These are phyloP conservation scores for Tricholoma sp. DNA, from an alignment of 768 basidiomycete species.

Conservation along the genomic window DNA sequence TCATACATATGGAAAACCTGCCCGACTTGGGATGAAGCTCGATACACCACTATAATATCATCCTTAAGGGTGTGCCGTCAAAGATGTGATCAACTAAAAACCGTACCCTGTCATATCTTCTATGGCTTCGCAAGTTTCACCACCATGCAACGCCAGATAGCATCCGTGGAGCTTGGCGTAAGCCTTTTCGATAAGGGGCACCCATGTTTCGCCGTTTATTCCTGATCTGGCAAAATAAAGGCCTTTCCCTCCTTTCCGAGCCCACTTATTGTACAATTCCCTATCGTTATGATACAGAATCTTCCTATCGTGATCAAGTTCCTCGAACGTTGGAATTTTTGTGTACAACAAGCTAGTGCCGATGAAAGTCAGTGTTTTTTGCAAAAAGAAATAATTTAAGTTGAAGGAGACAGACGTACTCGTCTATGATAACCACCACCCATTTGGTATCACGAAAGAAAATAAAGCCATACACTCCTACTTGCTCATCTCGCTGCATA, in stretches of 20 bases:
- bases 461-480: constrained; percentile 53
- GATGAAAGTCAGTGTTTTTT: background rate
- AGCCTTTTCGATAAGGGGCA: too few relatives aligned
- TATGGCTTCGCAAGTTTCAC: constrained; percentile 51
- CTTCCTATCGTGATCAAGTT: constrained; percentile 34
- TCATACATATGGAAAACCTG: constrained; percentile 30
- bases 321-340: constrained; percentile 46
- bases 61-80: constrained; percentile 17
- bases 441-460: constrained; percentile 50
- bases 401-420: constrained; percentile 33
- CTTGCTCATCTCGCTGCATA: constrained; percentile 41
- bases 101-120: constrained; percentile 14
- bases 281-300: constrained; percentile 47
- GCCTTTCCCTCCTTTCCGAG: constrained; percentile 40
- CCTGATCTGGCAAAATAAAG: constrained; percentile 47
- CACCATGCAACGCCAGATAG: constrained; percentile 51
- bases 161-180: too few relatives aligned
- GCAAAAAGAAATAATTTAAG: background rate
- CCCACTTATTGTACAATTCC: constrained; percentile 37
- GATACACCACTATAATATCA: too few relatives aligned
- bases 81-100: constrained; percentile 19
- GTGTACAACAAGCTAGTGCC: too few relatives aligned
- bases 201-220: constrained; percentile 16
- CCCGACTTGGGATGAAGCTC: constrained; percentile 15
- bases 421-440: constrained; percentile 52